Evolutionary conservation across 371 early-diverging fungal species (phyloP).

Genomic region (Mortierella sp.): DNA sequence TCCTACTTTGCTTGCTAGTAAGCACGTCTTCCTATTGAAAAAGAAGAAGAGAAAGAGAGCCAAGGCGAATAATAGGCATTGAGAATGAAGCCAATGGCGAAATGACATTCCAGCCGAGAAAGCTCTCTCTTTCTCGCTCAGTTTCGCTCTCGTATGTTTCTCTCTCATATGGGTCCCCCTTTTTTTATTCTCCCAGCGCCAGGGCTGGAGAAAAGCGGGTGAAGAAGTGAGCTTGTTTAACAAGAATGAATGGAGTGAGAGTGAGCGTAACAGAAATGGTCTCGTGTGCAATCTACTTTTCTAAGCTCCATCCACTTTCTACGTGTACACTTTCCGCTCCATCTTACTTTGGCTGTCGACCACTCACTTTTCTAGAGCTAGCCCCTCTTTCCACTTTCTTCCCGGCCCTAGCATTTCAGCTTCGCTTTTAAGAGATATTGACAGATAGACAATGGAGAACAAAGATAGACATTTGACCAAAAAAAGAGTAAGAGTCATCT

Average conservation of each 20-base stretch:
- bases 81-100: neutral
- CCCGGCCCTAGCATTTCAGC: neutral
- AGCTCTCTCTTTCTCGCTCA: neutral
- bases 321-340: neutral
- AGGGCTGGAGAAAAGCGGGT: neutral
- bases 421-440: neutral
- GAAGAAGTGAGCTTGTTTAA: neutral
- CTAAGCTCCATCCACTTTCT: neutral
- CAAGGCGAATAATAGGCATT: neutral
- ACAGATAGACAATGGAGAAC: neutral
- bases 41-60: neutral
- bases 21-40: neutral
- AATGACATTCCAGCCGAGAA: constrained; percentile 14
- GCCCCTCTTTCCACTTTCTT: neutral
- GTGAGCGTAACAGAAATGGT: neutral
- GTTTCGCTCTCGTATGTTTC: neutral
- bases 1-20: neutral
- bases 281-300: constrained; percentile 1
- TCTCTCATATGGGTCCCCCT: neutral
- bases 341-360: neutral
- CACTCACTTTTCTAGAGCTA: neutral
- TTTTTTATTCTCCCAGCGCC: neutral
- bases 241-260: neutral
- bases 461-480: neutral
- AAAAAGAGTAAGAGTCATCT: neutral